A percentile compares a stretch with the other conserved stretches of the same genome.
These are phyloP conservation scores for Phyllosticta paracitricarpa DNA, from an alignment of 2,329 filamentous ascomycete species.

Conservation along the genomic window DNA sequence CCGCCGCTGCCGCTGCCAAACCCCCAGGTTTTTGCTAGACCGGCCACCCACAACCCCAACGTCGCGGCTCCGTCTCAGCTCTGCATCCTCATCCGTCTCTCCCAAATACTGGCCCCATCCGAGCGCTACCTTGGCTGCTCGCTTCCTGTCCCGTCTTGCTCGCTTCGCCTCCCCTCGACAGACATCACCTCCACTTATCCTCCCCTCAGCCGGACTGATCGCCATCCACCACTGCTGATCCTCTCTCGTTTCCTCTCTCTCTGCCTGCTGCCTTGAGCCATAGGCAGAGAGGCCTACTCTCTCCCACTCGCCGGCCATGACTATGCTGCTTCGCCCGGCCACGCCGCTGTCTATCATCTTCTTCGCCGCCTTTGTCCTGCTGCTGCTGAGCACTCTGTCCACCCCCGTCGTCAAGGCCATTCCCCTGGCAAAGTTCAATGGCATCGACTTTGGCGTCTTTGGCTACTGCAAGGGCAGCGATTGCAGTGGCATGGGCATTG, in stretches of 20 bases:
- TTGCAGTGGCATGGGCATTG: constrained; percentile 69
- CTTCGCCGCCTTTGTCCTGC: constrained; percentile 70
- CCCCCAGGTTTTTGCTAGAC: not conserved
- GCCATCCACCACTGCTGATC: not conserved
- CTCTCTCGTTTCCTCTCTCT: not conserved
- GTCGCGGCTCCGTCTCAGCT: not conserved
- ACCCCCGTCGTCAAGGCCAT: constrained; percentile 81
- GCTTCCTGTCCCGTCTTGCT: not conserved
- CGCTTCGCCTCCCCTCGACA: constrained; percentile 5
- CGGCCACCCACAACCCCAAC: not conserved
- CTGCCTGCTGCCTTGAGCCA: not conserved
- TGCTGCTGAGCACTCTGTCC: constrained; percentile 81
- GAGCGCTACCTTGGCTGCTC: not conserved
- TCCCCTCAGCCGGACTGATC: not conserved
- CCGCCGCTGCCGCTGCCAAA: not conserved
- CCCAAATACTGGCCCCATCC: not conserved
- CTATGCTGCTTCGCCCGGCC: constrained; percentile 77
- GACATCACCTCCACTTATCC: not conserved
- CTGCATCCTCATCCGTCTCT: not conserved
- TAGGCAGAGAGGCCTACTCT: constrained; percentile 6
- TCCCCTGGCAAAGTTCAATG: constrained; percentile 66
- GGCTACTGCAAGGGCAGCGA: constrained; percentile 61
- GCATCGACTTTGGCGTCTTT: constrained; percentile 83
- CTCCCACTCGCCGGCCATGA: constrained; percentile 3
- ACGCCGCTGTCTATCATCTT: constrained; percentile 84